Conservation (phyloP, 805 yeast genomes). For the Yamadazyma akitaensis region DNA sequence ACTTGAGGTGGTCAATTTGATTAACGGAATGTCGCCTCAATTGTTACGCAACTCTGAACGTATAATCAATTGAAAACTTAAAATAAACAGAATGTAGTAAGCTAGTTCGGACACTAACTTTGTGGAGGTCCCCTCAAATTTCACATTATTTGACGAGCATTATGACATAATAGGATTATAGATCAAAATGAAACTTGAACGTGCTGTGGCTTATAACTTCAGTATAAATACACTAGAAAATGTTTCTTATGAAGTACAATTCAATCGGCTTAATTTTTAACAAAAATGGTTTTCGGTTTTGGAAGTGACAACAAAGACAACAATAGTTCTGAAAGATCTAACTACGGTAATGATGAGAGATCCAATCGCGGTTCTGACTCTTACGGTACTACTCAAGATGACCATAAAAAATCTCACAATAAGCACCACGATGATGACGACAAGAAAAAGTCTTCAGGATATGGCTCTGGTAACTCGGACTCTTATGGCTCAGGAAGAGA, state of each 20-base stretch:
- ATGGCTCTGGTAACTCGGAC: constrained; percentile 13
- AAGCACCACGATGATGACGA: no score
- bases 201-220: background rate
- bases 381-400: background rate
- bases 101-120: no score
- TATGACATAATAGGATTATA: background rate
- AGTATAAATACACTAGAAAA: background rate
- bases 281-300: constrained; percentile 32
- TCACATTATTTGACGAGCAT: background rate
- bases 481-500: constrained; percentile 25
- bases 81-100: no score
- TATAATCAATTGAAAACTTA: no score
- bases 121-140: constrained; percentile 1
- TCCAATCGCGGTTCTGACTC: constrained; percentile 9
- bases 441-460: background rate
- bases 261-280: background rate
- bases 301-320: constrained; percentile 21
- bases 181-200: background rate
- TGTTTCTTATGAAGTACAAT: background rate
- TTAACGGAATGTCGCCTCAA: no score
- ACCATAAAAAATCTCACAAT: constrained; percentile 1
- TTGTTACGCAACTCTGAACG: no score
- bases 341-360: constrained; percentile 1
- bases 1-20: no score
- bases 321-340: constrained; percentile 2